These are phyloP conservation scores for Cubamyces lactineus DNA, from an alignment of 768 basidiomycete species.

Conservation along the genomic window DNA sequence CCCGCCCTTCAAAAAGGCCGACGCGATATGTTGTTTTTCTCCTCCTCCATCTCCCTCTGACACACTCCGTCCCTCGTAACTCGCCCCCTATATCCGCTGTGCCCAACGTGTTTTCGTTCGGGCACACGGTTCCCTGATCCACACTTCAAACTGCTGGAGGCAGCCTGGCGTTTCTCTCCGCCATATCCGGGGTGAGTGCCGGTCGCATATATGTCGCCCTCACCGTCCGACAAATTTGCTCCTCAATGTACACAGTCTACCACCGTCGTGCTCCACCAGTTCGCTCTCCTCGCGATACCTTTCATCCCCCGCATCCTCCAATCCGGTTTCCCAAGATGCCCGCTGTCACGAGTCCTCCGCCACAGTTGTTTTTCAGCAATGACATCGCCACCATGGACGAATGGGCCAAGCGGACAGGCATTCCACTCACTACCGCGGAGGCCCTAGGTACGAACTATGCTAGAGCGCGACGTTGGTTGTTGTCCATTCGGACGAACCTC, in stretches of 20 bases:
- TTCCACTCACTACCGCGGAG: constrained; percentile 82
- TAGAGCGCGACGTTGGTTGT: constrained; percentile 77
- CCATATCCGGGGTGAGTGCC: constrained; percentile 25
- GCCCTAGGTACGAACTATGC: constrained; percentile 81
- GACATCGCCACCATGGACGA: constrained; percentile 82
- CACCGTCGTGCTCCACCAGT: constrained; percentile 14
- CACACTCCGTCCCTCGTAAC: constrained; percentile 11
- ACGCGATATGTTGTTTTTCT: constrained; percentile 35
- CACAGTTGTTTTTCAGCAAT: constrained; percentile 76
- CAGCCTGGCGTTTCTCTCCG: constrained; percentile 26
- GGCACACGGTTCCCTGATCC: constrained; percentile 28
- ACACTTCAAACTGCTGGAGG: constrained; percentile 31
- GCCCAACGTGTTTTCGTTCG: constrained; percentile 28
- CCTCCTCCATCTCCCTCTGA: constrained; percentile 29
- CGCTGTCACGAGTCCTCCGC: constrained; percentile 34
- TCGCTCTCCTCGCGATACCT: constrained; percentile 22
- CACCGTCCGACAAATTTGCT: constrained; percentile 11
- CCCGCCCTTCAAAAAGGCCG: constrained; percentile 50
- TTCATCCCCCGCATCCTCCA: constrained; percentile 19
- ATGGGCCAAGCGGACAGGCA: constrained; percentile 79
- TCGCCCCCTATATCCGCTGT: constrained; percentile 21
- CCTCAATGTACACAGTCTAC: constrained; percentile 25
- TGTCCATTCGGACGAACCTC: constrained; percentile 62
- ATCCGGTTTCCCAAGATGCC: constrained; percentile 30
- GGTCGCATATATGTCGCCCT: constrained; percentile 24